A percentile compares a stretch with the other conserved stretches of the same genome.
phyloP scores from a whole-genome alignment of 495 filamentous ascomycete genomes.

The Penicillium cosmopolitanum region DNA sequence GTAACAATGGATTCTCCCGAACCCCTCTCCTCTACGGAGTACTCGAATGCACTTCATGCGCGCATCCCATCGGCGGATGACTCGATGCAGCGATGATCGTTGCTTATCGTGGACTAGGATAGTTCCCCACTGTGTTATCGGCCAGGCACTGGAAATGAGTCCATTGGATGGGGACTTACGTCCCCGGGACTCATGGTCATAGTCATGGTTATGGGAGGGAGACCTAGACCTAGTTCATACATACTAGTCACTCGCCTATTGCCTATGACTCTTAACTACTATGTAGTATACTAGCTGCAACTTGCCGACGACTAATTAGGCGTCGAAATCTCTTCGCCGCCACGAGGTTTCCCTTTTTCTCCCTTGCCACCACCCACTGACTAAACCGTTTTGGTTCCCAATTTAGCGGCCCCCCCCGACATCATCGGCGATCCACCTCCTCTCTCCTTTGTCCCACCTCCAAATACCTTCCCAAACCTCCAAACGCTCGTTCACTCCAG shows the following conservation, averaged over 20 bases:
- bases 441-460: background rate
- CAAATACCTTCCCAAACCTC: background rate
- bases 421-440: slow-evolving; percentile 19
- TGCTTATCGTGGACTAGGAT: slow-evolving; percentile 17
- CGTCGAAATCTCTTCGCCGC: background rate
- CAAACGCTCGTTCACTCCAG: background rate
- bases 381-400: slow-evolving; percentile 7
- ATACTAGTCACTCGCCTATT: too few species aligned
- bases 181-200: background rate
- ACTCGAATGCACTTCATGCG: too few species aligned
- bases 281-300: too few species aligned
- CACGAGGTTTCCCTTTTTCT: background rate
- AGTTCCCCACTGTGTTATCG: slow-evolving; percentile 9
- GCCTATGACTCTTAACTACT: too few species aligned
- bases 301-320: background rate
- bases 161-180: background rate
- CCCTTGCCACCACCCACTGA: slow-evolving; percentile 8
- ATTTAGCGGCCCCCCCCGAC: slow-evolving; percentile 6
- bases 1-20: background rate
- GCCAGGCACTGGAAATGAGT: background rate
- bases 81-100: slow-evolving; percentile 20
- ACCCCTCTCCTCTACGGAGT: too few species aligned
- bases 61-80: background rate
- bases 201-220: background rate
- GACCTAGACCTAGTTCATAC: too few species aligned